Conservation (phyloP, 306 rosid species). For the Dryas drummondii region DNA sequence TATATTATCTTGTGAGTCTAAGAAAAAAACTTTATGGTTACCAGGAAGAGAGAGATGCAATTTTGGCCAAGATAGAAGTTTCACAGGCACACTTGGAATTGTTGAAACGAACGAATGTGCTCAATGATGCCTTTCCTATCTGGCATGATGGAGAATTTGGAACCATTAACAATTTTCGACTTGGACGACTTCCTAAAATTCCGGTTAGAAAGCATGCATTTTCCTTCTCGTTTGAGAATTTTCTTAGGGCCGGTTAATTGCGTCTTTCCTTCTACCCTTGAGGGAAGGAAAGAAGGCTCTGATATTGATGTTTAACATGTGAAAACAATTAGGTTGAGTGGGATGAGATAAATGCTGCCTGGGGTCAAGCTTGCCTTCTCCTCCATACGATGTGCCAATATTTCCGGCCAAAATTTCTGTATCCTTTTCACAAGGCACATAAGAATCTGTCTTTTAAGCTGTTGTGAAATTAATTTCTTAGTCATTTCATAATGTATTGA, state of each 20-base stretch:
- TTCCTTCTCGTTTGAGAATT: slow-evolving; percentile 17
- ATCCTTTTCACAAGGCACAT: slow-evolving; percentile 28
- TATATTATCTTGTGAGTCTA: not conserved
- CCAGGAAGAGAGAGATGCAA: slow-evolving; percentile 98
- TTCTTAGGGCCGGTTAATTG: slow-evolving; percentile 15
- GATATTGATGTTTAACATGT: slow-evolving; percentile 27
- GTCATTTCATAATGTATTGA: not conserved
- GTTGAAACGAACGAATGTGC: slow-evolving; percentile 87
- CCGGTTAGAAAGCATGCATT: slow-evolving; percentile 54
- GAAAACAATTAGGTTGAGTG: slow-evolving; percentile 74
- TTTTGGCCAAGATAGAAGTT: slow-evolving; percentile 89
- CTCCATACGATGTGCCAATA: slow-evolving; percentile 98
- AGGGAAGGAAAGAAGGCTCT: slow-evolving; percentile 24
- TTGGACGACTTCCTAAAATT: slow-evolving; percentile 95
- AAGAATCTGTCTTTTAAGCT: not conserved
- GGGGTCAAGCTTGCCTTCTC: slow-evolving; percentile 99
- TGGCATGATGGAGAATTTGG: slow-evolving; percentile 97
- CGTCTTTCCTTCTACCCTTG: slow-evolving; percentile 8
- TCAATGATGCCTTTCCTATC: slow-evolving; percentile 94
- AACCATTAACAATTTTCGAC: slow-evolving; percentile 93
- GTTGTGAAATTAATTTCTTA: not conserved
- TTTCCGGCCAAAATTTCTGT: slow-evolving; percentile 89
- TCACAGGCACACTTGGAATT: slow-evolving; percentile 95
- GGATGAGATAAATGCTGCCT: slow-evolving; percentile 99
- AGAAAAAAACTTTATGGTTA: slow-evolving; percentile 28